Conservation (phyloP, 805 yeast genomes). For the Vanderwaltozyma tropicalis region DNA sequence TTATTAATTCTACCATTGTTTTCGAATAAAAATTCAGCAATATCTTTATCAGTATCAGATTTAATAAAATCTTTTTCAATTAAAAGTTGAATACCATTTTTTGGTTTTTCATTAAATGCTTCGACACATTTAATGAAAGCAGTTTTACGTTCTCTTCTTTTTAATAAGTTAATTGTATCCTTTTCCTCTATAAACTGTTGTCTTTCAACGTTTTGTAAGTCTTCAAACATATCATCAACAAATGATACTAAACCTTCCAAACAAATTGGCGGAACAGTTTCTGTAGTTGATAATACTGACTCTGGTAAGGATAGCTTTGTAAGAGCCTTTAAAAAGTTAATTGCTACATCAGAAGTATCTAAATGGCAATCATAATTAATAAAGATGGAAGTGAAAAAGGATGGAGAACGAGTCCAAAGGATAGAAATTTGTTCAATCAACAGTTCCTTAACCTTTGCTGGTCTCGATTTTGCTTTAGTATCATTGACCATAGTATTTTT, state of each 20-base stretch:
- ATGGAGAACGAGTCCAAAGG: slow-evolving; percentile 67
- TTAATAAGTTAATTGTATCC: slow-evolving; percentile 7
- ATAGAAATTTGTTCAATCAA: slow-evolving; percentile 74
- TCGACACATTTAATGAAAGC: slow-evolving; percentile 66
- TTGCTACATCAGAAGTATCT: slow-evolving; percentile 71
- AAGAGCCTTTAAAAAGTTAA: slow-evolving; percentile 53
- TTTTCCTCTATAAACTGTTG: slow-evolving; percentile 19
- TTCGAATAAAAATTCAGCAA: slow-evolving; percentile 65
- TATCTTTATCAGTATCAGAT: slow-evolving; percentile 39
- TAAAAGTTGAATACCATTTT: slow-evolving; percentile 57
- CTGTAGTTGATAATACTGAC: slow-evolving; percentile 65
- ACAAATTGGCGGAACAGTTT: slow-evolving; percentile 84
- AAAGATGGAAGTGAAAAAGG: slow-evolving; percentile 61
- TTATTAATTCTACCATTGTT: slow-evolving; percentile 76
- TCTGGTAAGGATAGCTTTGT: slow-evolving; percentile 77
- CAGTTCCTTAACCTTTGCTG: slow-evolving; percentile 52
- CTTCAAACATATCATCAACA: slow-evolving; percentile 47
- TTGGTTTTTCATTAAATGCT: slow-evolving; percentile 65
- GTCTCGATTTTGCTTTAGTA: slow-evolving; percentile 18
- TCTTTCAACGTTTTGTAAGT: slow-evolving; percentile 19
- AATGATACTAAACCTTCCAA: slow-evolving; percentile 73
- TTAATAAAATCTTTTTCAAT: slow-evolving; percentile 52
- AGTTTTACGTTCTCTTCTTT: slow-evolving; percentile 42
- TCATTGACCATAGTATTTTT: background rate
- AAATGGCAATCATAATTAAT: slow-evolving; percentile 83